These are phyloP conservation scores for Misopates orontium DNA, from an alignment of 257 asterid genomes.

Conservation along the genomic window DNA sequence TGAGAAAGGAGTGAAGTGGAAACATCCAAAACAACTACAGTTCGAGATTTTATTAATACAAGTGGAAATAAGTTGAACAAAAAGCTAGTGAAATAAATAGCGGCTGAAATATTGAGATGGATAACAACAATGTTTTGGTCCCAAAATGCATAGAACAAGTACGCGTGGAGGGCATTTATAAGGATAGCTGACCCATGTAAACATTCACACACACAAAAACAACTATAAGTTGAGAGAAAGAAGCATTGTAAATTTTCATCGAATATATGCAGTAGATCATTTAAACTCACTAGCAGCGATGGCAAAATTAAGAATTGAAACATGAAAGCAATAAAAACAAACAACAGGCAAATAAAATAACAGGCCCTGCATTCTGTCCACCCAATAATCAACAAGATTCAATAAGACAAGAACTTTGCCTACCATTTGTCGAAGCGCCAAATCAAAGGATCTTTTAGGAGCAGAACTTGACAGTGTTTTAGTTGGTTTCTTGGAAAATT, in stretches of 20 bases:
- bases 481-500: slow-evolving; percentile 61
- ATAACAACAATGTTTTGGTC: slow-evolving; percentile 9
- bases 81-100: slow-evolving; percentile 9
- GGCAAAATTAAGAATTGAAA: slow-evolving; percentile 10
- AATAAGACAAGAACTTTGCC: slow-evolving; percentile 32
- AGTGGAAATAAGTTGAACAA: not conserved
- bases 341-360: slow-evolving; percentile 20
- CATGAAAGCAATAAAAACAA: slow-evolving; percentile 19
- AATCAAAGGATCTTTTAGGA: slow-evolving; percentile 89
- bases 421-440: slow-evolving; percentile 86
- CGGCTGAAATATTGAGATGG: not conserved
- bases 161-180: not conserved
- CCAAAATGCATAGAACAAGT: not conserved
- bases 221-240: no score
- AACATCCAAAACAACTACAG: slow-evolving; percentile 12
- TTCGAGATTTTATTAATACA: not conserved
- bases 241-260: no score
- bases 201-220: slow-evolving; percentile 7
- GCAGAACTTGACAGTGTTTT: slow-evolving; percentile 66
- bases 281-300: no score
- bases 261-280: slow-evolving; percentile 4
- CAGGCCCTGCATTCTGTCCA: slow-evolving; percentile 1
- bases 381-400: slow-evolving; percentile 15
- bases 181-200: slow-evolving; percentile 1
- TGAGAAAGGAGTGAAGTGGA: not conserved